phyloP scores from a whole-genome alignment of 768 basidiomycete genomes.

The Trametes maxima region DNA sequence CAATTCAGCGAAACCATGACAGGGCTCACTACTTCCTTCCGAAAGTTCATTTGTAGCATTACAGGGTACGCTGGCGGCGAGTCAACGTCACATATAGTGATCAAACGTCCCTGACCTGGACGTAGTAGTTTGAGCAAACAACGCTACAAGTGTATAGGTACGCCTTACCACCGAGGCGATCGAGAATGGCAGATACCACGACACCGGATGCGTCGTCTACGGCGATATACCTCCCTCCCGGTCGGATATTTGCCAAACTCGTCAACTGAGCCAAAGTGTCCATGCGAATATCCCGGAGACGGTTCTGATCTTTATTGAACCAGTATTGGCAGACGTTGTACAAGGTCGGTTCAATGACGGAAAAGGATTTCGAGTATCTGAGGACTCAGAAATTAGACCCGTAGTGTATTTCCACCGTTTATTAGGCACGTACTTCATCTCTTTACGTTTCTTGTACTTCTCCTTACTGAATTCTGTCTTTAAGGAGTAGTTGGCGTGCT shows the following conservation, averaged over 20 bases:
- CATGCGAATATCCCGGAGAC: slow-evolving; percentile 81
- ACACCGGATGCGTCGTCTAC: slow-evolving; percentile 94
- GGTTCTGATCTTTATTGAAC: slow-evolving; percentile 79
- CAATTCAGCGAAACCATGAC: slow-evolving; percentile 81
- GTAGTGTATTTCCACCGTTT: neutral
- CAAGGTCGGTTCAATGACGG: slow-evolving; percentile 84
- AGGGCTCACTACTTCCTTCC: slow-evolving; percentile 49
- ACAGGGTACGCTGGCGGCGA: slow-evolving; percentile 92
- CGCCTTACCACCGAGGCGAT: slow-evolving; percentile 77
- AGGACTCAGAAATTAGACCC: neutral
- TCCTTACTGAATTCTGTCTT: slow-evolving; percentile 99
- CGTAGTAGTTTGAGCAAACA: neutral
- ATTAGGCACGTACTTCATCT: slow-evolving; percentile 75
- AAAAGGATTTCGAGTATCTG: slow-evolving; percentile 87
- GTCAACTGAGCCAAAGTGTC: slow-evolving; percentile 91
- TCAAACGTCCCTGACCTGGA: slow-evolving; percentile 74
- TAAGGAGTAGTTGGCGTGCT: slow-evolving; percentile 87
- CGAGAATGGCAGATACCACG: slow-evolving; percentile 80
- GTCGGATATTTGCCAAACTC: slow-evolving; percentile 77
- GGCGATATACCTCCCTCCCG: slow-evolving; percentile 84
- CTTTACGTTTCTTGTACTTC: slow-evolving; percentile 95
- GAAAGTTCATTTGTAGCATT: slow-evolving; percentile 84
- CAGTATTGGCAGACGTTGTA: slow-evolving; percentile 90
- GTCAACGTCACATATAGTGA: slow-evolving; percentile 87
- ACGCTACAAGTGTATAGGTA: neutral